Evolutionary conservation across 2,329 filamentous ascomycete species (phyloP).

Genomic region (Hymenoscyphus scutula): DNA sequence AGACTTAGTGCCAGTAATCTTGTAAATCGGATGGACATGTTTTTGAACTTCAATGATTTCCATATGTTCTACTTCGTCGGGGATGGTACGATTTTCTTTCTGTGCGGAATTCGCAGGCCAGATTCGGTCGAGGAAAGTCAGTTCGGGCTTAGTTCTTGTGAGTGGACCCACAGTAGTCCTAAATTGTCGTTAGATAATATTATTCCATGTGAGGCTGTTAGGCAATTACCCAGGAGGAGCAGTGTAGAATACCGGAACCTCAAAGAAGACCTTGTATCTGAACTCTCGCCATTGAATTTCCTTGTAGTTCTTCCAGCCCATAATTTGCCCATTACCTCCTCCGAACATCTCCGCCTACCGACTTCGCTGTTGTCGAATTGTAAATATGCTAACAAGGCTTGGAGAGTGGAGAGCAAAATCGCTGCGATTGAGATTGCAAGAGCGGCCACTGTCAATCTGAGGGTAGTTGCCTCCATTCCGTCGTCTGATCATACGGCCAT

Average conservation of each 20-base stretch:
- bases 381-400: constrained; percentile 12
- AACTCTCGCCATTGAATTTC: constrained; percentile 10
- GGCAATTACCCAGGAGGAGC: constrained; percentile 2
- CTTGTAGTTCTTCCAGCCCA: constrained; percentile 11
- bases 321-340: constrained; percentile 9
- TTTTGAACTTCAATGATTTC: neutral
- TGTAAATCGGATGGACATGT: constrained; percentile 5
- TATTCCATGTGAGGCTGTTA: neutral
- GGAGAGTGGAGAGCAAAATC: constrained; percentile 9
- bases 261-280: constrained; percentile 11
- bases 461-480: neutral
- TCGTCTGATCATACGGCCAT: neutral
- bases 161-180: constrained; percentile 4
- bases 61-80: neutral
- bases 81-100: neutral
- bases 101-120: neutral
- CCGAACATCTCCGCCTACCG: constrained; percentile 7
- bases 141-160: constrained; percentile 1
- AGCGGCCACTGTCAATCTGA: constrained; percentile 3
- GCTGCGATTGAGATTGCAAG: constrained; percentile 8
- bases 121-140: constrained; percentile 1
- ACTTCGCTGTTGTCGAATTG: constrained; percentile 12
- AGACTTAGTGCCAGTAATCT: constrained; percentile 4
- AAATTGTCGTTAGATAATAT: neutral
- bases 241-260: constrained; percentile 11